Base-by-base conservation (phyloP, 768 basidiomycete species). In the Hemileccinum impolitum region DNA sequence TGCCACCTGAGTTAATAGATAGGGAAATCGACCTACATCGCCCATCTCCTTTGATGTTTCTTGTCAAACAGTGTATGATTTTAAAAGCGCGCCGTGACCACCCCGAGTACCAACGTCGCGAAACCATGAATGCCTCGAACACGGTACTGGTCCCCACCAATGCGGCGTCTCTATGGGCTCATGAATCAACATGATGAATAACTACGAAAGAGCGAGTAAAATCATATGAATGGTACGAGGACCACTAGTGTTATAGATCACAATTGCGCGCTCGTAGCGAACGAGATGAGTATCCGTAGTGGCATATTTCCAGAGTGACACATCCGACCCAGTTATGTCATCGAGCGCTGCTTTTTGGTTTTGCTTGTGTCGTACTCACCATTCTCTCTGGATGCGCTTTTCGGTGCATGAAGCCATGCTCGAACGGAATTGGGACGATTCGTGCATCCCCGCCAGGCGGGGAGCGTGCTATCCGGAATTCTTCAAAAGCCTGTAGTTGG, bases 1-100 rank as follows among this genome's bases (percentile, higher is more conserved):
- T 23, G n/a, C 6, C 23, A 23, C 23, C n/a, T 34, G 17, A 42
- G 15, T 14, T 5, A 43, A 36, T 9, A 8, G 13, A 18, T 2
- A 17, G 19, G 23, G 6, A 23, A 23, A 23, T 1, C 9, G n/a
- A 25, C 84, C 57, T 63, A 93, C 93, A 59, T 97, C 91, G 66
- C 94, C 91, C 55, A 84, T 46, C 95, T 73, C 69, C 90, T 91
- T 57, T 93, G 94, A 63, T 97, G 95, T 75, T 82, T 81, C 15
- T 60, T 66, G 58, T 96, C 93, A 63, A 94, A 98, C 0, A 87
- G 82, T 5, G 69, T 65, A 35, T 77, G 68, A 56, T 70, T 64
- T 6, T 78, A 72, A 65, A 92, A 92, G 36, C 82, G 64, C 0
- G 79, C 84, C 53, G 89, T 79, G 2, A 75, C 53, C 10, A 75